Evolutionary conservation across 345 rosid genomes (phyloP), one percentile per base, ranked within the genome.

Genomic region (Mallotus nudiflorus): DNA sequence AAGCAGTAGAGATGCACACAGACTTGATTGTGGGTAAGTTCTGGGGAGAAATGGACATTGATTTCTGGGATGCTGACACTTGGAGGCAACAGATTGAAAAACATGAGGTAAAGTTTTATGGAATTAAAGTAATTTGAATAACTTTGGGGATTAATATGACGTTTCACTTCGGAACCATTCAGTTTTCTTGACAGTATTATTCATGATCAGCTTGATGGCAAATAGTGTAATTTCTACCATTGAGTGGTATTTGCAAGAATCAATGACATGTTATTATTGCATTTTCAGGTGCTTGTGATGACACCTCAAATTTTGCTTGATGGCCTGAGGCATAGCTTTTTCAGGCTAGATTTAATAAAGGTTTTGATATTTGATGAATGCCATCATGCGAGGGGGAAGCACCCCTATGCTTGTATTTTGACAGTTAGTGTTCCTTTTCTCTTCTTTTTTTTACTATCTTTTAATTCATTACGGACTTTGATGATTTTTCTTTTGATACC

Each of bases 301-400:
- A 95, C 99, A 13, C 99, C 93, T 20, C 89, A 81, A 27, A 89
- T 95, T 78, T 82, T 95, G 75, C 93, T 95, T 6, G 14, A 51
- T 71, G 84, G 91, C 64, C 82, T 95, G 83, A 87, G 93, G 77
- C 96, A 77, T 63, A 68, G 86, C 79, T 83, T 84, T 75, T 78
- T 95, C 69, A 81, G 65, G 5, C 71, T 90, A 46, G 77, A 81
- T 66, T 69, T 75, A 80, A 89, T 95, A 67, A 90, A 87, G 85
- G 81, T 95, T 82, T 75, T 95, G 66, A 80, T 95, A 66, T 13
- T 95, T 62, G 99, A 95, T 84, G 99, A 95, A 75, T 95, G 99
- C 64, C 99, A 95, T 79, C 97, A 92, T 73, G 82, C 97, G 13
- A 42, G 83, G 58, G 93, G 97, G 62, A 82, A 80, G 15, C 81